These are phyloP conservation scores for Ophiorrhiza pumila DNA, from an alignment of 257 asterid genomes.

Conservation along the genomic window DNA sequence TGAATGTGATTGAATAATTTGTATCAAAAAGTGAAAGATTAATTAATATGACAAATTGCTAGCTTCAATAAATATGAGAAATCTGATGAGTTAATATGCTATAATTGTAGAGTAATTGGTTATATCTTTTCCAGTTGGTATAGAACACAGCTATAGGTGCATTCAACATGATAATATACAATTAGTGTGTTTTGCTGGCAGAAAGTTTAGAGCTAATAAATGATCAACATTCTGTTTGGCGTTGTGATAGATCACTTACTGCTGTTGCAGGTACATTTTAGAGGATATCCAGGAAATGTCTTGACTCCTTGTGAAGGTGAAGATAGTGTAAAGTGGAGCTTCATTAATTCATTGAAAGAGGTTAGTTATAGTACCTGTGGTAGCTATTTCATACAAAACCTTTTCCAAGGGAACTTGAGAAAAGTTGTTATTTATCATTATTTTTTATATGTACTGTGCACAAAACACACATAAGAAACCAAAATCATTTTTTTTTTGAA, in stretches of 20 bases:
- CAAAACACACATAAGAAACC: no score
- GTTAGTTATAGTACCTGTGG: slow-evolving; percentile 42
- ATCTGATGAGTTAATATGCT: not conserved
- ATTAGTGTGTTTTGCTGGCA: not conserved
- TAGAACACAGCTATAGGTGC: not conserved
- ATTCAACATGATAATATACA: not conserved
- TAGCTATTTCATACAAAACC: not conserved
- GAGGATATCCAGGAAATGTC: slow-evolving; percentile 80
- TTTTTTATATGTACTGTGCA: not conserved
- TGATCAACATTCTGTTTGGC: slow-evolving; percentile 1
- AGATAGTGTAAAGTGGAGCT: slow-evolving; percentile 93
- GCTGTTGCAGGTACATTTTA: slow-evolving; percentile 78
- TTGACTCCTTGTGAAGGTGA: slow-evolving; percentile 93
- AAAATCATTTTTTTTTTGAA: no score
- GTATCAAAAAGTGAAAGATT: not conserved
- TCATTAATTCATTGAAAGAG: slow-evolving; percentile 92
- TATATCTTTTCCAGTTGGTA: not conserved
- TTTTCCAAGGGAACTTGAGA: not conserved
- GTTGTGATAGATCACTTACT: slow-evolving; percentile 11
- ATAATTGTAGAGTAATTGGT: not conserved
- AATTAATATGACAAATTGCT: no score
- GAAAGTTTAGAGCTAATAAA: not conserved
- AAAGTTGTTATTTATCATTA: not conserved
- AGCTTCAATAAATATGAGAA: not conserved
- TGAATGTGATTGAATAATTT: not conserved